Evolutionary conservation across 2,329 filamentous ascomycete species (phyloP), one percentile per base, ranked within the genome.

Genomic region (Aspergillus viridinutans): DNA sequence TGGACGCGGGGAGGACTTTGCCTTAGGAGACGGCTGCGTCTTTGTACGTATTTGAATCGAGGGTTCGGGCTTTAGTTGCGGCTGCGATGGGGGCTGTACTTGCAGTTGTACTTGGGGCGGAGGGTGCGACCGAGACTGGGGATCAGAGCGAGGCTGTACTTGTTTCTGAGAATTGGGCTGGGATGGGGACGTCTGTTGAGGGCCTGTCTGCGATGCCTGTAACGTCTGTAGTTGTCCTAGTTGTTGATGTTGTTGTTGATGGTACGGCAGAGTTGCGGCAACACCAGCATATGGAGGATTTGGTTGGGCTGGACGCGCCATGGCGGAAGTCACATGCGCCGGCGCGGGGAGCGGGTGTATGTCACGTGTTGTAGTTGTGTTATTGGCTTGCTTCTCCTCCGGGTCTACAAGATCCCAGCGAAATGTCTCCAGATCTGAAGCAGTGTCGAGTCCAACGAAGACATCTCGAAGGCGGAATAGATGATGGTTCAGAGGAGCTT

Each of bases 371-470:
- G 40, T 21, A 12, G 10, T 25, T 47, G 21, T 47, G 14, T 23
- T 47, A 14, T n/a, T 47, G 21, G 14, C 43, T 2, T 14, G 21
- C 9, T 23, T 57, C 14, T 7, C 35, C 6, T 48, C 10, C 8
- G 47, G 49, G 21, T 87, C 85, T 23, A 87, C 78, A 3, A 85
- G 60, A 65, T 86, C 82, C 85, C 85, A 87, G 54, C 80, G 76
- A 50, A 88, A 79, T 0, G 83, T 86, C 32, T 75, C 78, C 12
- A 87, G 70, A 66, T 87, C 83, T 5, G 80, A 76, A 9, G 70
- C 69, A 50, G 69, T 67, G 47, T 79, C 74, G 4, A 85, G 72
- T 9, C 70, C 68, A 17, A 65, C 32, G 47, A 83, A 74, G 3
- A 68, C 74, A 7, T 72, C 69, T 40, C 74, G 76, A 7, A 84